Base-by-base conservation (phyloP, 2,329 filamentous ascomycete species). In the Fusarium subtropicale region DNA sequence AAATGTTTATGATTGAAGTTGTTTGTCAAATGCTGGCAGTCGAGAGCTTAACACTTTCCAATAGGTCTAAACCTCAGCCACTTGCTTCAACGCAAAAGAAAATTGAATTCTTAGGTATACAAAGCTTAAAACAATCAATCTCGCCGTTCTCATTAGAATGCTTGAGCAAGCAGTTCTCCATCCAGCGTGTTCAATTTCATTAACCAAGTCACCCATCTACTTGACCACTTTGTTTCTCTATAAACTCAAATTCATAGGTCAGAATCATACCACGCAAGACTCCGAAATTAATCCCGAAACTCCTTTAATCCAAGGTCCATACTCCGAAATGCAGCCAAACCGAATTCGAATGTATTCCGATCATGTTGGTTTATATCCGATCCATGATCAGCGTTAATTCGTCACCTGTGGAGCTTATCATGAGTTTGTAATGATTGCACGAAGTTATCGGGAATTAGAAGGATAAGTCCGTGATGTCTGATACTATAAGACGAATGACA, bases 381-480 rank as follows among this genome's bases (percentile, higher is more conserved):
- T 56, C 24, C 46, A 33, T 53, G 38, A 61, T 62, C 64, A 56
- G 62, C 36, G 36, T 50, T 66, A 57, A 56, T 38, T 16, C 16
- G 33, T 10, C 7, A 28, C 20, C 11, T 30, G 34, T 51, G 36
- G 64, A 62, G 39, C 38, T 47, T 18, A 45, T 48, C 34, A 16
- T 20, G 16, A 31, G 10, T 33, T 22, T 26, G 11, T 26, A 42
- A 3, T 47, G 28, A 16, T 22, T 38, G 7, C n/a, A 20, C 28
- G 34, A 41, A 45, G 28, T 20, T 62, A 22, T 54, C 53, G 65
- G 66, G 56, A 38, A 51, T 57, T 65, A 47, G 33, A 44, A 30
- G 16, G 5, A 39, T 68, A 68, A 68, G 34, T 68, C 65, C 65
- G 65, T 22, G 16, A 28, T 24, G 18, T 16, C 22, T 26, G n/a